Percentiles rank a stretch among this genome's conserved stretches.
These are phyloP conservation scores for Malus orientalis DNA, from an alignment of 306 rosid species.

Conservation along the genomic window DNA sequence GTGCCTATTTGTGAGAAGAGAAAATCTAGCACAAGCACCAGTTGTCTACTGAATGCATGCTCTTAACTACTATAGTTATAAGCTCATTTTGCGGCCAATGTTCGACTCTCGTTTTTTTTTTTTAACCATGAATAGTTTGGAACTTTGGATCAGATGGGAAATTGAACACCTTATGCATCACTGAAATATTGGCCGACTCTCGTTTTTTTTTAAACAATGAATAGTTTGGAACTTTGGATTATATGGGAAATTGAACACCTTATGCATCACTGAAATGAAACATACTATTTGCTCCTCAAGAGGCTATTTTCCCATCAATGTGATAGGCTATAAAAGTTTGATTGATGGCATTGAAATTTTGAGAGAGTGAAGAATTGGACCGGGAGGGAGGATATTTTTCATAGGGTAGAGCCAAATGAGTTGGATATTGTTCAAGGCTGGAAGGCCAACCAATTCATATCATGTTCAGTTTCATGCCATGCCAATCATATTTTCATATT, in stretches of 20 bases:
- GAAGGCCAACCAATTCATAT: not conserved
- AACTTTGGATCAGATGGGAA: not conserved
- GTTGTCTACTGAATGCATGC: not conserved
- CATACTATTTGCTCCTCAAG: not conserved
- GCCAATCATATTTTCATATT: not conserved
- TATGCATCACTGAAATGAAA: not conserved
- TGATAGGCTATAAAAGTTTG: not conserved
- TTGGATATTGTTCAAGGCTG: not conserved
- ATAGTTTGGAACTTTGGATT: not conserved
- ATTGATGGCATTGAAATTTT: not conserved
- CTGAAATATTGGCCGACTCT: not conserved
- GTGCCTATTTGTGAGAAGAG: not conserved
- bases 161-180: not conserved
- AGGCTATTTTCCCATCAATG: not conserved
- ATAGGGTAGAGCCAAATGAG: not conserved
- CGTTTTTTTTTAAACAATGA: not conserved
- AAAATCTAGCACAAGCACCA: not conserved
- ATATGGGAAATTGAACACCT: not conserved
- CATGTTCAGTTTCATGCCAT: not conserved
- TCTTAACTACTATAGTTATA: not conserved
- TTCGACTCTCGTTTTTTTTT: not conserved
- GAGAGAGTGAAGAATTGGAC: not conserved
- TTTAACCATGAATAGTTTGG: not conserved
- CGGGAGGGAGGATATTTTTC: not conserved
- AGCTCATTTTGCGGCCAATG: not conserved